A percentile compares a stretch with the other conserved stretches of the same genome.
These are phyloP conservation scores for Leptodontidium sp. DNA, from an alignment of 2,329 filamentous ascomycete genomes.

Conservation along the genomic window DNA sequence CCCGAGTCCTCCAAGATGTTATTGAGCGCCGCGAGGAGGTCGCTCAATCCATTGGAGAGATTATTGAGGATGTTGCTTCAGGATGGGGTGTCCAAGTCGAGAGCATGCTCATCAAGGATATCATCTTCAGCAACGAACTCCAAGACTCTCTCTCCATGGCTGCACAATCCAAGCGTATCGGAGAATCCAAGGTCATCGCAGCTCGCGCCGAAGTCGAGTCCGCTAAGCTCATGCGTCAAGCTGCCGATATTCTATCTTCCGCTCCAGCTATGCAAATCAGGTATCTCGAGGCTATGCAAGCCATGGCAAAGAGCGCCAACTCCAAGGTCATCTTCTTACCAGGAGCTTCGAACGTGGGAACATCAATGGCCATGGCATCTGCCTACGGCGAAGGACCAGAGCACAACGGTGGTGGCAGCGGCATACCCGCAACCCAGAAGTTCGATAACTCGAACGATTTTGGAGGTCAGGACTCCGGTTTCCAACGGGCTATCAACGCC, in stretches of 20 bases:
- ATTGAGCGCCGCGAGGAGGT: constrained; percentile 98
- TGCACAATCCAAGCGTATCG: constrained; percentile 96
- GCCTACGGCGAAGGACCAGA: constrained; percentile 65
- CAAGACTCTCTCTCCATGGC: constrained; percentile 98
- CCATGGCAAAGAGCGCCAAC: constrained; percentile 95
- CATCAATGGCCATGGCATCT: constrained; percentile 59
- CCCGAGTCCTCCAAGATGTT: constrained; percentile 94
- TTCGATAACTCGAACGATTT: constrained; percentile 54
- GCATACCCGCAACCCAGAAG: constrained; percentile 49
- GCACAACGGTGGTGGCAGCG: constrained; percentile 54
- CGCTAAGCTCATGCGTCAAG: constrained; percentile 91
- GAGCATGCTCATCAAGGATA: constrained; percentile 99
- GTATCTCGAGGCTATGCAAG: constrained; percentile 98
- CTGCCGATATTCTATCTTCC: constrained; percentile 89
- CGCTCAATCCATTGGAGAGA: constrained; percentile 92
- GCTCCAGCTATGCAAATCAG: constrained; percentile 98
- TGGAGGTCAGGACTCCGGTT: constrained; percentile 63
- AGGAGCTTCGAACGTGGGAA: constrained; percentile 64
- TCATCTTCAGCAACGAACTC: constrained; percentile 94
- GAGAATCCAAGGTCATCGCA: constrained; percentile 97
- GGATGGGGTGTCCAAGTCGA: constrained; percentile 97
- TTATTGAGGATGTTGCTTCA: constrained; percentile 93
- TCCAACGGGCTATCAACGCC: constrained; percentile 84
- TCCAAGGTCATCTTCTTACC: constrained; percentile 88
- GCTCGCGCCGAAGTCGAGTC: constrained; percentile 96